phyloP scores from a whole-genome alignment of 345 rosid genomes.

The Pseudoturritis turrita region DNA sequence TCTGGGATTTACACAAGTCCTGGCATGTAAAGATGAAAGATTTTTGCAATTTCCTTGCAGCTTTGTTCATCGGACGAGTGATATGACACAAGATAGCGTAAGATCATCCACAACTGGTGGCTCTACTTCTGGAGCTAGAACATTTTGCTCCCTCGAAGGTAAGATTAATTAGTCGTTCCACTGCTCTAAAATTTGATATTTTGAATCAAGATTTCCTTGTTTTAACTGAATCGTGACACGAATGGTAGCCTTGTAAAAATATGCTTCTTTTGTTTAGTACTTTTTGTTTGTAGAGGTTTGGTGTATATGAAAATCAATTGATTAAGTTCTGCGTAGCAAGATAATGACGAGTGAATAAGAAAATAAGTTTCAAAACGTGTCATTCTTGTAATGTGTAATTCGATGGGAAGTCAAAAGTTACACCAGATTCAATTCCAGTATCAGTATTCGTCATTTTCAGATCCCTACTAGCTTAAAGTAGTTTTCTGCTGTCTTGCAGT shows the following conservation, averaged over 20 bases:
- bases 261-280: background rate
- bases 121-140: slow-evolving; percentile 52
- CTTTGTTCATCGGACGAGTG: slow-evolving; percentile 38
- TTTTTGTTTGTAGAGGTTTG: background rate
- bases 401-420: background rate
- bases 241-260: background rate
- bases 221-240: background rate
- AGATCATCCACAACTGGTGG: slow-evolving; percentile 48
- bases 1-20: no score
- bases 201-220: background rate
- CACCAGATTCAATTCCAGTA: background rate
- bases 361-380: background rate
- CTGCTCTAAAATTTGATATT: background rate
- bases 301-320: background rate
- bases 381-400: background rate
- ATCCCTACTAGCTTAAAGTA: background rate
- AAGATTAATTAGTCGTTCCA: slow-evolving; percentile 13
- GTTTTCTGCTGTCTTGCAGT: background rate
- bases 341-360: background rate
- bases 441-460: background rate
- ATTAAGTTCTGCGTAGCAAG: background rate
- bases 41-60: slow-evolving; percentile 34
- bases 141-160: slow-evolving; percentile 70
- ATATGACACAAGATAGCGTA: slow-evolving; percentile 35
- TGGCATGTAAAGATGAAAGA: background rate